Evolutionary conservation across 2,329 filamentous ascomycete genomes (phyloP).

Genomic region (Nigrospora sphaerica): DNA sequence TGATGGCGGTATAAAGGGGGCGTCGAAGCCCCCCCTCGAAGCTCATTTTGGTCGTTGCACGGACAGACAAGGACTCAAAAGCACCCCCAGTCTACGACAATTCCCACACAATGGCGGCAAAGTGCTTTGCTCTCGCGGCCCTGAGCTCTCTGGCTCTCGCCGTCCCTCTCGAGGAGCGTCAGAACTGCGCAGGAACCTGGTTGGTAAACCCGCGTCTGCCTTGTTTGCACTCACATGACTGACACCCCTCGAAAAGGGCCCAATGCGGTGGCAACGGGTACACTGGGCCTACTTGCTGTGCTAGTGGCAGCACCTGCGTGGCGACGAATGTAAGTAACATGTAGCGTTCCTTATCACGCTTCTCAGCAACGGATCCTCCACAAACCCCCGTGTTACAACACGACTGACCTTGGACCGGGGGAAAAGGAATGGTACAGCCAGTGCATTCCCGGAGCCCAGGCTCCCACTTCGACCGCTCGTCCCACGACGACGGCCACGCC

Average conservation of each 20-base stretch:
- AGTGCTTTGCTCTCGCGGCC: constrained; percentile 24
- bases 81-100: not conserved
- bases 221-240: not conserved
- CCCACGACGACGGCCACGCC: constrained; percentile 21
- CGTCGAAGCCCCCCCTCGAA: too few species aligned
- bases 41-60: too few species aligned
- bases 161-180: constrained; percentile 33
- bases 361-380: too few species aligned
- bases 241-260: constrained; percentile 10
- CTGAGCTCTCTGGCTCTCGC: constrained; percentile 29
- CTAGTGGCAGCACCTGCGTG: constrained; percentile 28
- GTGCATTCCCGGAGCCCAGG: constrained; percentile 13
- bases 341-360: too few species aligned
- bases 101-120: constrained; percentile 15
- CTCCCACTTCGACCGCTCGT: constrained; percentile 12
- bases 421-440: constrained; percentile 29
- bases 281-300: constrained; percentile 36
- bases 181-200: constrained; percentile 27
- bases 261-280: constrained; percentile 41
- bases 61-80: not conserved
- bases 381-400: too few species aligned
- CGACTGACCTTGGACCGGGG: too few species aligned
- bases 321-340: constrained; percentile 8
- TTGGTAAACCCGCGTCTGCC: constrained; percentile 11
- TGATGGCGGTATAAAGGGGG: too few species aligned